A percentile compares a stretch with the other conserved stretches of the same genome.
phyloP scores from a whole-genome alignment of 805 yeast species.

The Jamesozyma gamospora region DNA sequence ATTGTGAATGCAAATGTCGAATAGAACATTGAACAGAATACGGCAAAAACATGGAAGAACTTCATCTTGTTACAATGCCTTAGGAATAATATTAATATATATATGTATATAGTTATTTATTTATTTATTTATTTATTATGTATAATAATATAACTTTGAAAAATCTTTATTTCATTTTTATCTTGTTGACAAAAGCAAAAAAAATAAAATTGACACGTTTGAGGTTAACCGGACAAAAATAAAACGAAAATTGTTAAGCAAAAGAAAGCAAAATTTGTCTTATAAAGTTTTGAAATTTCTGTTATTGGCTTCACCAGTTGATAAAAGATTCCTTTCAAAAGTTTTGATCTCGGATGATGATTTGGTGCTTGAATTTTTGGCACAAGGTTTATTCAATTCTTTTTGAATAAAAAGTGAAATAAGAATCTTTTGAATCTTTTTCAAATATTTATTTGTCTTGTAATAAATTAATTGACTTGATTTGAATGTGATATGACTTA shows the following conservation, averaged over 20 bases:
- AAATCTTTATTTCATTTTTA: too few species aligned
- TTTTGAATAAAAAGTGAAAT: conserved; percentile 1
- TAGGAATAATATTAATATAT: too few species aligned
- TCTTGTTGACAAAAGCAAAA: too few species aligned
- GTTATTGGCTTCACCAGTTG: too few species aligned
- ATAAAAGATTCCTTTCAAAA: not conserved
- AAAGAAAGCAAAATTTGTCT: too few species aligned
- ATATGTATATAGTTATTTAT: too few species aligned
- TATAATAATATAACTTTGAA: too few species aligned
- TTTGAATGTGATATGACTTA: conserved; percentile 22
- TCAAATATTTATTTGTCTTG: conserved; percentile 12
- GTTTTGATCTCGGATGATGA: not conserved
- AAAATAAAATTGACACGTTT: too few species aligned
- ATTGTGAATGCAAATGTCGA: conserved; percentile 4
- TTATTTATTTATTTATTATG: too few species aligned
- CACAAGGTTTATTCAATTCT: not conserved
- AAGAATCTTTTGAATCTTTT: conserved; percentile 12
- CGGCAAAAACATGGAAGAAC: conserved; percentile 1
- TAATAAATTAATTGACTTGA: conserved; percentile 19
- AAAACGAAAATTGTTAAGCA: too few species aligned
- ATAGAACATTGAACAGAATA: conserved; percentile 2
- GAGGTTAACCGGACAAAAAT: too few species aligned
- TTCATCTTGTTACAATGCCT: not conserved
- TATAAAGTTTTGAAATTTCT: too few species aligned
- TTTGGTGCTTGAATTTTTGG: not conserved